phyloP scores from a whole-genome alignment of 164 flowering plant genomes.

The Vitis riparia region DNA sequence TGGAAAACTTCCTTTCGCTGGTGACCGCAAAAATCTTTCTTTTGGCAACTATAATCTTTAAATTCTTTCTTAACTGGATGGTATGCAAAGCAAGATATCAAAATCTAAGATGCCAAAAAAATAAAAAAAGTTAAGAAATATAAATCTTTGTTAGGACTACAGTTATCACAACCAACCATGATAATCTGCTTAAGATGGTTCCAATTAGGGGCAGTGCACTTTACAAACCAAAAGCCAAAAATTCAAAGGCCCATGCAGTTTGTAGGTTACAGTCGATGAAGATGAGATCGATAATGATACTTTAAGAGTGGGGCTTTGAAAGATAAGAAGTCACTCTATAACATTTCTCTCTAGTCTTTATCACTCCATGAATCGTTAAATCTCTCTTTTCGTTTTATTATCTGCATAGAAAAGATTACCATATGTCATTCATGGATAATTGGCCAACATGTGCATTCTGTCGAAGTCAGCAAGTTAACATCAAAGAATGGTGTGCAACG shows the following conservation, averaged over 20 bases:
- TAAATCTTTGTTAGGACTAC: slow-evolving; percentile 18
- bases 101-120: slow-evolving; percentile 15
- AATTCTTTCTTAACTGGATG: slow-evolving; percentile 79
- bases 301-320: slow-evolving; percentile 41
- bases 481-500: slow-evolving; percentile 8
- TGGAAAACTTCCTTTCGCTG: slow-evolving; percentile 56
- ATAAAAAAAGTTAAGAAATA: slow-evolving; percentile 13
- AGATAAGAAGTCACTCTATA: slow-evolving; percentile 45
- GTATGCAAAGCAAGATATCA: slow-evolving; percentile 37
- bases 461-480: slow-evolving; percentile 23
- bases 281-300: slow-evolving; percentile 33
- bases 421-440: slow-evolving; percentile 40
- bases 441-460: slow-evolving; percentile 22
- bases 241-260: slow-evolving; percentile 28
- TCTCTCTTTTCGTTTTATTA: slow-evolving; percentile 58
- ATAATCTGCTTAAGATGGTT: slow-evolving; percentile 30
- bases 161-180: slow-evolving; percentile 43
- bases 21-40: slow-evolving; percentile 51
- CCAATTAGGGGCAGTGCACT: slow-evolving; percentile 33
- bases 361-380: slow-evolving; percentile 56
- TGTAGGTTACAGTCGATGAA: slow-evolving; percentile 34
- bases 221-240: slow-evolving; percentile 41
- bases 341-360: slow-evolving; percentile 53
- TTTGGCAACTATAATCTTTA: slow-evolving; percentile 79
- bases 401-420: slow-evolving; percentile 71